Evolutionary conservation across 192 early-diverging fungal species (phyloP).

Genomic region (Backusella psychrophila): DNA sequence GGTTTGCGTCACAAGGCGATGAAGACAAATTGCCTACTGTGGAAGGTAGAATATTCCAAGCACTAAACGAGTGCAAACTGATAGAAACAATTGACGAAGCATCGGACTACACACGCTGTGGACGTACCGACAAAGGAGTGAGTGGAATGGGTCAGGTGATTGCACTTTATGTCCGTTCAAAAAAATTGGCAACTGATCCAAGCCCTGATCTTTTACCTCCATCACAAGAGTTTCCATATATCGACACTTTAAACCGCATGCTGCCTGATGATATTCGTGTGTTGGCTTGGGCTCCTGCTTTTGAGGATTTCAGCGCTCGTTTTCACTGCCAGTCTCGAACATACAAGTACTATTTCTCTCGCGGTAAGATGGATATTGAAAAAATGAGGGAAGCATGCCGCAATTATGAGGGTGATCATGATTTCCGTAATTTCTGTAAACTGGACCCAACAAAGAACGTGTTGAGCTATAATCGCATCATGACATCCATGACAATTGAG

Average conservation of each 20-base stretch:
- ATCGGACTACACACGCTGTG: constrained; percentile 82
- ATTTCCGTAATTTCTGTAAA: constrained; percentile 97
- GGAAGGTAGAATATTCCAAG: constrained; percentile 84
- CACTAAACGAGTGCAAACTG: constrained; percentile 72
- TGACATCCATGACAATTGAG: constrained; percentile 61
- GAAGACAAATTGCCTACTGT: constrained; percentile 63
- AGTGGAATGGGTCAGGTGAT: constrained; percentile 89
- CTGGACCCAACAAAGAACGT: constrained; percentile 86
- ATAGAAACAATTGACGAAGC: constrained; percentile 58
- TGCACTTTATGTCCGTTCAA: constrained; percentile 72
- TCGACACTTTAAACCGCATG: constrained; percentile 78
- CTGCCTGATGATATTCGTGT: constrained; percentile 90
- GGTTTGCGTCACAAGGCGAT: constrained; percentile 73
- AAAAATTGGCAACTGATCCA: constrained; percentile 26
- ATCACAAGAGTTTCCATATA: constrained; percentile 72
- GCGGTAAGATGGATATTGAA: constrained; percentile 64
- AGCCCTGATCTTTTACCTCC: neutral
- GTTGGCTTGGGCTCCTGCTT: constrained; percentile 87
- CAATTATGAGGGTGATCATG: constrained; percentile 76
- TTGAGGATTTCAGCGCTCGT: constrained; percentile 76
- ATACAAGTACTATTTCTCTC: constrained; percentile 92
- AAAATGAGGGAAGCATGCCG: constrained; percentile 74
- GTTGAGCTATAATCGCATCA: constrained; percentile 71
- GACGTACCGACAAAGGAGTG: constrained; percentile 87
- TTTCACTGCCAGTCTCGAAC: constrained; percentile 80